These are phyloP conservation scores for Blepharisma undulans DNA, from an alignment of 169 alveolate genomes.

Conservation along the genomic window DNA sequence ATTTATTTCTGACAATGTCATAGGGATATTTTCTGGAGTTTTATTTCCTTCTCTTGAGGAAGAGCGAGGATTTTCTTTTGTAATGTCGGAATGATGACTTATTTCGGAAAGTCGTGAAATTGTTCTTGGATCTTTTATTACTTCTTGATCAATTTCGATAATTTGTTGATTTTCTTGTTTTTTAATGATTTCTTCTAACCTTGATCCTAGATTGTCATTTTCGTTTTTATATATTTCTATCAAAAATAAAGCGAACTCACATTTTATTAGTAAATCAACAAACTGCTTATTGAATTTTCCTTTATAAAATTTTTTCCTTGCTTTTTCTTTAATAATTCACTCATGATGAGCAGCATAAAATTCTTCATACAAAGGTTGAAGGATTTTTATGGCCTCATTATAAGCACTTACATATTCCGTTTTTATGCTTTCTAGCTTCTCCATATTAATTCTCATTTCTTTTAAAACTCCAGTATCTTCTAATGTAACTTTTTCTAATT, in stretches of 20 bases:
- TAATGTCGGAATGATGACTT: neutral
- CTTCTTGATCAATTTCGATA: neutral
- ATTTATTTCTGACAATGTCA: neutral
- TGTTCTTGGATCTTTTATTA: neutral
- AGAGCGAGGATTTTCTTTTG: neutral
- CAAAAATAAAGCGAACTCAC: neutral
- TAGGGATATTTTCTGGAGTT: neutral
- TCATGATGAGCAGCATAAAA: neutral
- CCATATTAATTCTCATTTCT: neutral
- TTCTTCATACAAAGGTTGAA: neutral
- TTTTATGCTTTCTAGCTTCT: neutral
- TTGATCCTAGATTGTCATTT: neutral
- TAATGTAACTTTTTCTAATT: neutral
- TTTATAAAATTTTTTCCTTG: neutral
- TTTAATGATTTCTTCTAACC: neutral
- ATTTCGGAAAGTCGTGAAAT: neutral
- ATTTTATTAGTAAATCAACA: neutral
- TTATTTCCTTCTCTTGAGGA: neutral
- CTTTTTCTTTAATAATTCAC: neutral
- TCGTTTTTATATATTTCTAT: neutral
- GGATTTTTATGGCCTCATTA: neutral
- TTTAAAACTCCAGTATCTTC: neutral
- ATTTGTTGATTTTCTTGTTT: neutral
- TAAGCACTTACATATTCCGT: neutral
- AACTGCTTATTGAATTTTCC: neutral